These are phyloP conservation scores for Microcera coccophila DNA, from an alignment of 2,329 filamentous ascomycete genomes.

Conservation along the genomic window DNA sequence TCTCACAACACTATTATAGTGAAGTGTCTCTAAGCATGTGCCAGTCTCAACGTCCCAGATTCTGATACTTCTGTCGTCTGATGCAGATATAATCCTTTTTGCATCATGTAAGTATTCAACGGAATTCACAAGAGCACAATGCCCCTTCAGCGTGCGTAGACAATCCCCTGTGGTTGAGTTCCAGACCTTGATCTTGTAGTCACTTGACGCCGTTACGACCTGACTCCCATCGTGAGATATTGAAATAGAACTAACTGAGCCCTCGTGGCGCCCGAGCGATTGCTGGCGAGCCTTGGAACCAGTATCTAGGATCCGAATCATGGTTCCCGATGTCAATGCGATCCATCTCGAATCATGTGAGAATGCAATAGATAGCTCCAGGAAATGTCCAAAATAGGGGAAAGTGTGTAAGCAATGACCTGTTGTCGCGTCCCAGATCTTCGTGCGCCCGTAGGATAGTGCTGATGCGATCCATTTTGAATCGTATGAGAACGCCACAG, in stretches of 20 bases:
- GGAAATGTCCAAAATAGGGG: background rate
- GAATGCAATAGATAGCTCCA: background rate
- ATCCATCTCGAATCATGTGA: background rate
- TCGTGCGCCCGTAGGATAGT: too few species aligned
- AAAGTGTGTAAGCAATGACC: background rate
- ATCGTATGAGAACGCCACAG: too few species aligned
- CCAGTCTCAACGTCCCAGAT: background rate
- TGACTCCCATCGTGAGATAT: background rate
- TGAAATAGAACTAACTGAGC: background rate
- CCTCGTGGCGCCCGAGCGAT: background rate
- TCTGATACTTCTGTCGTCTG: background rate
- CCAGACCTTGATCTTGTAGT: conserved; percentile 1
- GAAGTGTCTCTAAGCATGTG: too few species aligned
- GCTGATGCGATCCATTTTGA: too few species aligned
- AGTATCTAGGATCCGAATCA: background rate
- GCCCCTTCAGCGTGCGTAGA: background rate
- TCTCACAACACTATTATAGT: too few species aligned
- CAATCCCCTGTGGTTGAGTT: background rate
- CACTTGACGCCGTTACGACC: background rate
- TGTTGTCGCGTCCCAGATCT: too few species aligned
- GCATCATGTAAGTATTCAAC: background rate
- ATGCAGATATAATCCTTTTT: background rate
- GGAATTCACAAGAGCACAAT: background rate
- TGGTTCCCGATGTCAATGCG: background rate
- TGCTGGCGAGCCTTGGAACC: background rate